phyloP scores from a whole-genome alignment of 352 stramenopile genomes.

The Pythium phragmiticola region DNA sequence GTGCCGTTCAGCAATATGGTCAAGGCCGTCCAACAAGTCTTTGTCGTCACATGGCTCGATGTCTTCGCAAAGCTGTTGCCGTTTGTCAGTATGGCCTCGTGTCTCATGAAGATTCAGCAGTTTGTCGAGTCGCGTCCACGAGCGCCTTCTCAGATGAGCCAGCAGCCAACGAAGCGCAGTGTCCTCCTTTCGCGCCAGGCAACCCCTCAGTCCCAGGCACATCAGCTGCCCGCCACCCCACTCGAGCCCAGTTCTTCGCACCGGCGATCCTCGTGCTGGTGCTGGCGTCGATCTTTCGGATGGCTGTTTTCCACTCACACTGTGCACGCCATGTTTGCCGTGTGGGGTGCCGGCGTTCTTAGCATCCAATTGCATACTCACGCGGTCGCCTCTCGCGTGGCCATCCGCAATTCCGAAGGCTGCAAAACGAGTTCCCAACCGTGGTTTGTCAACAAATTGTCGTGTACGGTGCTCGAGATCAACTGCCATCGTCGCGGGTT shows the following conservation, averaged over 20 bases:
- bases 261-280: neutral
- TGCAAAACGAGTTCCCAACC: conserved; percentile 28
- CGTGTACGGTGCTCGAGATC: conserved; percentile 29
- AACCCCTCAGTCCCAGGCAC: neutral
- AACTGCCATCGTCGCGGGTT: conserved; percentile 26
- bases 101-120: conserved; percentile 14
- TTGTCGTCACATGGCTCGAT: conserved; percentile 25
- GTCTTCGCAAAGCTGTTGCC: conserved; percentile 28
- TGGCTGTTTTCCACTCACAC: neutral
- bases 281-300: neutral
- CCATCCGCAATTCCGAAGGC: neutral
- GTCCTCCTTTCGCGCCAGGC: neutral
- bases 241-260: neutral
- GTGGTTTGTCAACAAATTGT: conserved; percentile 25
- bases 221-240: neutral
- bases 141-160: neutral
- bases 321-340: neutral
- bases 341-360: conserved; percentile 13
- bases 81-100: conserved; percentile 22
- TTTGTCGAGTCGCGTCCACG: neutral
- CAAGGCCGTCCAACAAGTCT: conserved; percentile 24
- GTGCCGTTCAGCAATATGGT: conserved; percentile 18
- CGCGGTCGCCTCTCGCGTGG: neutral
- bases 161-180: neutral
- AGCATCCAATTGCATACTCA: conserved; percentile 15